phyloP scores from a whole-genome alignment of 805 yeast species.

The Starmerella lactis-condensi region DNA sequence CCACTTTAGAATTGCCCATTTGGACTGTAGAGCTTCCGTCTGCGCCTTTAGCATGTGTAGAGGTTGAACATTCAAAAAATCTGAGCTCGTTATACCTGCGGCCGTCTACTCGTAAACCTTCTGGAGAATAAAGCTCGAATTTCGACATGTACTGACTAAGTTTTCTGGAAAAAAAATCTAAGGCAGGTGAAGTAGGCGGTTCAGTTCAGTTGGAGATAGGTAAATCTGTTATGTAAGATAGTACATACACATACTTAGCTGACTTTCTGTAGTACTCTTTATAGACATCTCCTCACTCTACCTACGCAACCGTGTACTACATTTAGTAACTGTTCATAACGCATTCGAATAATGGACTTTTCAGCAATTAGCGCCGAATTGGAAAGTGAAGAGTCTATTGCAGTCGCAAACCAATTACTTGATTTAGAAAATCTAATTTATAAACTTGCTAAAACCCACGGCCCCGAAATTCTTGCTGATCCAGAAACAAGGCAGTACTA shows the following conservation, averaged over 20 bases:
- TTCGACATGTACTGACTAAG: conserved; percentile 8
- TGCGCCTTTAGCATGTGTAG: conserved; percentile 63
- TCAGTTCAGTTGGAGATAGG: too few relatives aligned
- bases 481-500: conserved; percentile 52
- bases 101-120: conserved; percentile 80
- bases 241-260: too few relatives aligned
- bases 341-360: not conserved
- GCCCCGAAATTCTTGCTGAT: conserved; percentile 44
- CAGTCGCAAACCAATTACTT: conserved; percentile 36
- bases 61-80: conserved; percentile 56
- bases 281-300: too few relatives aligned
- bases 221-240: too few relatives aligned
- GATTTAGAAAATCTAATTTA: conserved; percentile 61
- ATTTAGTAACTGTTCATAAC: too few relatives aligned
- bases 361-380: conserved; percentile 1
- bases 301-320: too few relatives aligned
- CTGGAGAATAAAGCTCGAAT: conserved; percentile 75
- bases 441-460: conserved; percentile 58
- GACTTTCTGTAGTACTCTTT: too few relatives aligned
- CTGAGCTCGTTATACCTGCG: conserved; percentile 89
- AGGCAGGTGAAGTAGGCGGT: too few relatives aligned
- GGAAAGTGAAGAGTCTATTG: conserved; percentile 26
- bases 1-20: conserved; percentile 78
- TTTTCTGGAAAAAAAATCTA: too few relatives aligned
- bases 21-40: conserved; percentile 89